These are phyloP conservation scores for Pseudogymnoascus sp. DNA, from an alignment of 2,329 filamentous ascomycete species.

Conservation along the genomic window DNA sequence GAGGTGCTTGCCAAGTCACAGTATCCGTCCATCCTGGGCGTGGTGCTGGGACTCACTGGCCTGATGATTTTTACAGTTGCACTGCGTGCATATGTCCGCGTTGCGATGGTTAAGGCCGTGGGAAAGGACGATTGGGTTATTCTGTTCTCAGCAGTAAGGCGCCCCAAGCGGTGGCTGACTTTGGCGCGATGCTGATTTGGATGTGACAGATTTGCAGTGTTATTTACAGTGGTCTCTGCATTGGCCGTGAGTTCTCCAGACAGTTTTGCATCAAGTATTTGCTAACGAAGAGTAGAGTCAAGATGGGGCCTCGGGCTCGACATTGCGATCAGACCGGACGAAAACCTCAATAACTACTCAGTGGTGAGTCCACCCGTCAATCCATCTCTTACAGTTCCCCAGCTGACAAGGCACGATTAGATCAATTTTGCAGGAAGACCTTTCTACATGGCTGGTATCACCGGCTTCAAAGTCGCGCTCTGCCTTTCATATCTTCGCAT, in stretches of 20 bases:
- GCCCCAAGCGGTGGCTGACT: constrained; percentile 21
- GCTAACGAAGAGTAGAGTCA: constrained; percentile 34
- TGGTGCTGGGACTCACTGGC: constrained; percentile 38
- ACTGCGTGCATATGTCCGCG: constrained; percentile 36
- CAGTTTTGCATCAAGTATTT: neutral
- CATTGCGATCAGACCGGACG: constrained; percentile 34
- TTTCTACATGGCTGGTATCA: constrained; percentile 46
- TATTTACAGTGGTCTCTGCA: constrained; percentile 42
- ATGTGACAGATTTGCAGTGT: constrained; percentile 22
- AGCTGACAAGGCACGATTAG: constrained; percentile 18
- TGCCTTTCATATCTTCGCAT: constrained; percentile 45
- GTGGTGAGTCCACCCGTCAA: constrained; percentile 21
- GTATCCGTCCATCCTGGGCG: constrained; percentile 40
- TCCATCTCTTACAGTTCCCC: neutral
- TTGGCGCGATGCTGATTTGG: neutral
- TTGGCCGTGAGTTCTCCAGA: constrained; percentile 35
- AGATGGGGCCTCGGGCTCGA: constrained; percentile 45
- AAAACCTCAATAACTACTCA: constrained; percentile 38
- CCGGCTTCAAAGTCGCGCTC: constrained; percentile 47
- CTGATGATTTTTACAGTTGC: constrained; percentile 36
- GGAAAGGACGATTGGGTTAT: constrained; percentile 40
- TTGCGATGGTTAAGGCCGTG: constrained; percentile 34
- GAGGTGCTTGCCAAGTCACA: constrained; percentile 40
- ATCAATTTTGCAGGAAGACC: constrained; percentile 46
- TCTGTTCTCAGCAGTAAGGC: constrained; percentile 28